A percentile compares a stretch with the other conserved stretches of the same genome.
These are phyloP conservation scores for Wickerhamomyces ciferrii DNA, from an alignment of 805 yeast genomes.

Conservation along the genomic window DNA sequence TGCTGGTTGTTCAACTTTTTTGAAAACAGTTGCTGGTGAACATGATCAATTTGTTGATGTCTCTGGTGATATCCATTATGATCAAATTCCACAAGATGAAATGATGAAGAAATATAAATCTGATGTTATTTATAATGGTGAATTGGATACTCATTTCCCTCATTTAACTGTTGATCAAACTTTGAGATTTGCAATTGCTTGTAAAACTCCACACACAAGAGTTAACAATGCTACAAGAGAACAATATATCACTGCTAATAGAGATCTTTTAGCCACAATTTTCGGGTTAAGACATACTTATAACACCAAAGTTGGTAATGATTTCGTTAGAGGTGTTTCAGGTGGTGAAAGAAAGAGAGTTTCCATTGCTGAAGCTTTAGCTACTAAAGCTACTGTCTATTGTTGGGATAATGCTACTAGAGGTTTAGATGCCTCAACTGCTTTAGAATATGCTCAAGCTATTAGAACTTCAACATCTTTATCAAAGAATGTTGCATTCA, in stretches of 20 bases:
- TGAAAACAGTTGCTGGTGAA: slow-evolving; percentile 60
- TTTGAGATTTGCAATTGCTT: slow-evolving; percentile 60
- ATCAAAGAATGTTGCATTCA: slow-evolving; percentile 48
- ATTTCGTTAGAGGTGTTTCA: slow-evolving; percentile 65
- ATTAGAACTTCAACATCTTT: slow-evolving; percentile 55
- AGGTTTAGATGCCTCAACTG: slow-evolving; percentile 83
- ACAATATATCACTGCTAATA: slow-evolving; percentile 41
- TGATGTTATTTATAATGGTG: slow-evolving; percentile 54
- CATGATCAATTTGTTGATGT: slow-evolving; percentile 37
- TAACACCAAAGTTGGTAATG: slow-evolving; percentile 57
- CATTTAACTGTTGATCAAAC: slow-evolving; percentile 73
- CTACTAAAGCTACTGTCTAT: slow-evolving; percentile 57
- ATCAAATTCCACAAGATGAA: slow-evolving; percentile 54
- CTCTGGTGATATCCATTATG: slow-evolving; percentile 55
- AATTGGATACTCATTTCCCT: slow-evolving; percentile 71
- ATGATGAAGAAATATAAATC: slow-evolving; percentile 54
- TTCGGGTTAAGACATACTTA: slow-evolving; percentile 59
- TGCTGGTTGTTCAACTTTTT: slow-evolving; percentile 70
- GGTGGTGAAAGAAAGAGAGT: slow-evolving; percentile 89
- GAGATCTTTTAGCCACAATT: slow-evolving; percentile 44
- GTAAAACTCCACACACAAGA: slow-evolving; percentile 60
- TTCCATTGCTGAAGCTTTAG: slow-evolving; percentile 72
- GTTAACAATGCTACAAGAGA: slow-evolving; percentile 40
- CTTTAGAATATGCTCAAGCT: slow-evolving; percentile 66
- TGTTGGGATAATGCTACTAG: slow-evolving; percentile 84